A percentile compares a stretch with the other conserved stretches of the same genome.
Evolutionary conservation across 2,329 filamentous ascomycete species (phyloP).

Genomic region (Purpureocillium takamizusanense): DNA sequence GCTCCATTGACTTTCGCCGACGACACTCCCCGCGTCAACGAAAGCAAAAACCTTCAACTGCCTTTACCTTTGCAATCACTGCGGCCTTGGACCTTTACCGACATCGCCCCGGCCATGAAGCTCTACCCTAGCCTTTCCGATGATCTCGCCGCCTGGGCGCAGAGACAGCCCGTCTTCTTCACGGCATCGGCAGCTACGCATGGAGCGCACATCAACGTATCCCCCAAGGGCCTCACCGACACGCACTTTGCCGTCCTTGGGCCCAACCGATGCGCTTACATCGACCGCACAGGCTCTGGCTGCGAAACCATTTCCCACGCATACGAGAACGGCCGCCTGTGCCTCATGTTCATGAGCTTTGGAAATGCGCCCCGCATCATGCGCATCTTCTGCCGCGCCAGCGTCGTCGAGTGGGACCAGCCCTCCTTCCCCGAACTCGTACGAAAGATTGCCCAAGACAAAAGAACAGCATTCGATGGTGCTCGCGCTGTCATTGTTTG

Average conservation of each 20-base stretch:
- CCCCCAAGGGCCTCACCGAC: constrained; percentile 60
- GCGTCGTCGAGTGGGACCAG: constrained; percentile 51
- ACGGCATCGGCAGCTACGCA: constrained; percentile 61
- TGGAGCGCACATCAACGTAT: constrained; percentile 66
- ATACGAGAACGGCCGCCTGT: constrained; percentile 68
- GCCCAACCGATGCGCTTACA: constrained; percentile 54
- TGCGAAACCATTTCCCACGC: constrained; percentile 69
- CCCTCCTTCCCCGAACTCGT: constrained; percentile 39
- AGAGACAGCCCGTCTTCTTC: constrained; percentile 65
- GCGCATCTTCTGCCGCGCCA: constrained; percentile 51
- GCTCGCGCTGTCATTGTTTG: constrained; percentile 52
- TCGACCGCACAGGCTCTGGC: constrained; percentile 67
- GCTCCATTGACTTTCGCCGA: too few relatives aligned
- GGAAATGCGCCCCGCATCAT: constrained; percentile 50
- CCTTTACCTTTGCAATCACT: too few relatives aligned
- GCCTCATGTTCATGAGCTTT: constrained; percentile 66
- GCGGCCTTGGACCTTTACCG: too few relatives aligned
- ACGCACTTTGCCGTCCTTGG: constrained; percentile 53
- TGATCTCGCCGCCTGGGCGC: constrained; percentile 53
- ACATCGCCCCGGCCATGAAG: constrained; percentile 37
- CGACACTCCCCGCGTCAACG: too few relatives aligned
- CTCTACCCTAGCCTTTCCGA: constrained; percentile 46
- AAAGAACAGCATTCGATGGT: constrained; percentile 29
- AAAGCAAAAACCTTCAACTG: too few relatives aligned
- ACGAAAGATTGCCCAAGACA: constrained; percentile 27